Percentiles rank a stretch among this genome's conserved stretches.
phyloP scores from a whole-genome alignment of 768 basidiomycete genomes.

The Botryobasidium botryosum region DNA sequence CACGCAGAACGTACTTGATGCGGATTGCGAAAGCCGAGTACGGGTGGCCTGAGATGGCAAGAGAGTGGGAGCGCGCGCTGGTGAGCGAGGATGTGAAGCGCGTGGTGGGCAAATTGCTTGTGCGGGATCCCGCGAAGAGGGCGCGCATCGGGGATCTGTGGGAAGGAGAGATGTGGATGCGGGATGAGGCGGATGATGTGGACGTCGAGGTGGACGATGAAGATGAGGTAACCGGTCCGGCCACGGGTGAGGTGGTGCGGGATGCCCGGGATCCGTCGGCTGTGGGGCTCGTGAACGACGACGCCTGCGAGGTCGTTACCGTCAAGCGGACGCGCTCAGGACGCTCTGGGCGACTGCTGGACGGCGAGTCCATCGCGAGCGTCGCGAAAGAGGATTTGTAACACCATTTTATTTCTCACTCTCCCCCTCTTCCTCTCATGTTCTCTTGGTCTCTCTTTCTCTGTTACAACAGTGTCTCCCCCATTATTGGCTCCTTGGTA shows the following conservation, averaged over 20 bases:
- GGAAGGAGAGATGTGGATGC: conserved; percentile 36
- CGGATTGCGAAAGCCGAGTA: conserved; percentile 69
- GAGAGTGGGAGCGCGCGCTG: conserved; percentile 21
- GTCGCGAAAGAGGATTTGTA: conserved; percentile 6
- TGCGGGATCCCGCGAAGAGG: conserved; percentile 51
- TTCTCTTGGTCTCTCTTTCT: no score
- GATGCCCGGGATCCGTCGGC: background rate
- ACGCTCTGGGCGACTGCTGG: conserved; percentile 4
- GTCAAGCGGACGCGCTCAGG: background rate
- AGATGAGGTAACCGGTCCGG: background rate
- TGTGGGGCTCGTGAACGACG: background rate
- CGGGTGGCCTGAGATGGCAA: conserved; percentile 42
- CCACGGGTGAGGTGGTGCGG: conserved; percentile 1
- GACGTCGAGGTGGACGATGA: conserved; percentile 2
- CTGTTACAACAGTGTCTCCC: no score
- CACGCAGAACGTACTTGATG: conserved; percentile 42
- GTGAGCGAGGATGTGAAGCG: conserved; percentile 29
- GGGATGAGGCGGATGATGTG: conserved; percentile 10
- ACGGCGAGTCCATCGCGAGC: conserved; percentile 5
- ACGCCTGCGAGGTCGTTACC: background rate
- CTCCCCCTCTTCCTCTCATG: no score
- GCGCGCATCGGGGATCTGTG: conserved; percentile 45
- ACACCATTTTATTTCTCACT: no score
- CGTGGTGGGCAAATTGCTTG: conserved; percentile 44
- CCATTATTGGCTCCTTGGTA: no score